Percentiles rank a stretch among this genome's conserved stretches.
phyloP scores from a whole-genome alignment of 805 yeast genomes.

The Schwanniomyces occidentalis region DNA sequence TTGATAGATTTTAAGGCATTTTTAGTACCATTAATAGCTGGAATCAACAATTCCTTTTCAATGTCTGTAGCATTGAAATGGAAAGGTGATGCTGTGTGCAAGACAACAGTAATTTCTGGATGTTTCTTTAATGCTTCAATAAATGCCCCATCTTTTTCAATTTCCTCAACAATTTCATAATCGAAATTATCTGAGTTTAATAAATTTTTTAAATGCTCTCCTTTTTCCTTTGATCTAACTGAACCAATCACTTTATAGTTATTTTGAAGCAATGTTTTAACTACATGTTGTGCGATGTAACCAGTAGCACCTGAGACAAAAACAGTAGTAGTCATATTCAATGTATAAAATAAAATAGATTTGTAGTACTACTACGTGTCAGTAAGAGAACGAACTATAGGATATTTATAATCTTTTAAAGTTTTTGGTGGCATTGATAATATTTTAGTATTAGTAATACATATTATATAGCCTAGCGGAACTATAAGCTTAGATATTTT shows the following conservation, averaged over 20 bases:
- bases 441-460: too few species aligned
- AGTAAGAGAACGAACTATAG: too few species aligned
- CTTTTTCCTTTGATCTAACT: slow-evolving; percentile 47
- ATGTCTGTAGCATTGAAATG: slow-evolving; percentile 43
- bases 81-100: slow-evolving; percentile 66
- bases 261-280: slow-evolving; percentile 38
- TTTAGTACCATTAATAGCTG: slow-evolving; percentile 57
- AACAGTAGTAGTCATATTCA: slow-evolving; percentile 23
- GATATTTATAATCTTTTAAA: too few species aligned
- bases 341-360: too few species aligned
- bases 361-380: too few species aligned
- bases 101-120: slow-evolving; percentile 52
- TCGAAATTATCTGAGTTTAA: slow-evolving; percentile 33
- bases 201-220: slow-evolving; percentile 32
- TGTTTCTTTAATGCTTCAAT: slow-evolving; percentile 45
- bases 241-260: slow-evolving; percentile 53
- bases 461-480: too few species aligned
- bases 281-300: slow-evolving; percentile 52
- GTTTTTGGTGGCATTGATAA: too few species aligned
- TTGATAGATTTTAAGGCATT: slow-evolving; percentile 52
- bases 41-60: slow-evolving; percentile 52
- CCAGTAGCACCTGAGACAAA: slow-evolving; percentile 59
- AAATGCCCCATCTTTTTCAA: slow-evolving; percentile 46
- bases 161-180: slow-evolving; percentile 50
- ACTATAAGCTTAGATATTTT: too few species aligned